Evolutionary conservation across 495 filamentous ascomycete genomes (phyloP).

Genomic region (Melanomma pulvis-pyrius): DNA sequence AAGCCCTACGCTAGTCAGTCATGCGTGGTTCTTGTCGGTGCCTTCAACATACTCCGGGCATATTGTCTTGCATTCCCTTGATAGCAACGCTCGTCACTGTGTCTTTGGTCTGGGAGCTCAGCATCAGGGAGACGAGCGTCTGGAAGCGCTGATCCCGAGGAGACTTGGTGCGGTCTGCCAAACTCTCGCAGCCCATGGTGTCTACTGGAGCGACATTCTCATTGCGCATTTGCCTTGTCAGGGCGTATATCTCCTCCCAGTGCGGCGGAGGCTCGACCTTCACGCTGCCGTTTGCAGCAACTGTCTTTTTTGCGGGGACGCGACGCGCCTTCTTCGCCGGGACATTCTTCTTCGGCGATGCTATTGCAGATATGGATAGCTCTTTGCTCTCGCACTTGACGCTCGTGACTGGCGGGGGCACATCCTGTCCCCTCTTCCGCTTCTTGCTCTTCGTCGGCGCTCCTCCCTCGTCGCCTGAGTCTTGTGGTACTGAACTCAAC

Average conservation of each 20-base stretch:
- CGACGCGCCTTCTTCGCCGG: conserved; percentile 49
- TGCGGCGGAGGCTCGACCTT: conserved; percentile 69
- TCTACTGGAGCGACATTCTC: conserved; percentile 83
- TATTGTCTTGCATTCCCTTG: conserved; percentile 71
- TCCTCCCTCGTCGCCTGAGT: conserved; percentile 10
- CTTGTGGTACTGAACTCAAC: conserved; percentile 24
- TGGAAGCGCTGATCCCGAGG: conserved; percentile 80
- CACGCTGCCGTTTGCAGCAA: conserved; percentile 57
- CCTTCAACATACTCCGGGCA: conserved; percentile 54
- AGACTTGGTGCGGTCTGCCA: conserved; percentile 58
- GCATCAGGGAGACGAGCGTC: conserved; percentile 89
- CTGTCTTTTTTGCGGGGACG: conserved; percentile 66
- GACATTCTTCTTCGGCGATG: conserved; percentile 16
- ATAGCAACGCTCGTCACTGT: conserved; percentile 89
- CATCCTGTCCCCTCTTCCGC: conserved; percentile 24
- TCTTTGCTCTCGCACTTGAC: conserved; percentile 21
- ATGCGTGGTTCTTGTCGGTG: neutral
- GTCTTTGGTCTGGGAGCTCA: conserved; percentile 96
- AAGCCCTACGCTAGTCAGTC: conserved; percentile 52
- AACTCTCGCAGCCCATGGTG: conserved; percentile 93
- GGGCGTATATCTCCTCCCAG: conserved; percentile 83
- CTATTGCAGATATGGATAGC: conserved; percentile 10
- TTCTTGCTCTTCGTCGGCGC: conserved; percentile 15
- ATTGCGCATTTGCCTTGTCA: conserved; percentile 77
- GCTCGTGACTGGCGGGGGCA: neutral